These are phyloP conservation scores for Micromonas pusilla DNA, from an alignment of 139 green algal species.

Conservation along the genomic window DNA sequence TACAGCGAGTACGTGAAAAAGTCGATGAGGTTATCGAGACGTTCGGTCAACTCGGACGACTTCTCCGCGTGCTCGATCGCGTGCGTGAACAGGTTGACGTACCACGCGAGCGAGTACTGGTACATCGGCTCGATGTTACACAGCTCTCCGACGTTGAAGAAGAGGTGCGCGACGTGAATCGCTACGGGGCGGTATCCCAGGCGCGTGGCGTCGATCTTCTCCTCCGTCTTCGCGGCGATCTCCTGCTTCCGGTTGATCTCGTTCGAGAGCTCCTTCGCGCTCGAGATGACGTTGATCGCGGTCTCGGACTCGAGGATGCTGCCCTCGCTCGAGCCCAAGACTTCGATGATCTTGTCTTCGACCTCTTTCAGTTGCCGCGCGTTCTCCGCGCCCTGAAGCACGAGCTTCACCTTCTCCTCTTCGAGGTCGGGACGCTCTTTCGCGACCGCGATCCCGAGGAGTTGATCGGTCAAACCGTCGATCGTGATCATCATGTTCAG, in stretches of 20 bases:
- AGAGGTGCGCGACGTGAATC: constrained; percentile 33
- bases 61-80: constrained; percentile 26
- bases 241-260: constrained; percentile 69
- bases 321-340: constrained; percentile 60
- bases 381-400: constrained; percentile 67
- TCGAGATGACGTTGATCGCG: constrained; percentile 61
- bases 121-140: constrained; percentile 48
- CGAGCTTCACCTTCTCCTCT: constrained; percentile 72
- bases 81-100: constrained; percentile 36
- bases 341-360: constrained; percentile 73
- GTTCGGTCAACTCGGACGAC: constrained; percentile 21
- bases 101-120: constrained; percentile 46
- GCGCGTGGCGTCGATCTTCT: constrained; percentile 40
- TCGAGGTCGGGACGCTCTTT: constrained; percentile 68
- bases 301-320: constrained; percentile 79
- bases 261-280: constrained; percentile 57
- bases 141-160: constrained; percentile 44
- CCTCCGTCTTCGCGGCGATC: constrained; percentile 40
- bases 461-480: constrained; percentile 65
- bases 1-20: constrained; percentile 44
- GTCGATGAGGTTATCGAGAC: constrained; percentile 35
- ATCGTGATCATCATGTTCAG: constrained; percentile 79
- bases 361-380: constrained; percentile 70
- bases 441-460: constrained; percentile 67
- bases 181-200: constrained; percentile 40